Percentiles rank a stretch among this genome's conserved stretches.
phyloP scores from a whole-genome alignment of 768 basidiomycete species.

The Leucosporidium scottii region DNA sequence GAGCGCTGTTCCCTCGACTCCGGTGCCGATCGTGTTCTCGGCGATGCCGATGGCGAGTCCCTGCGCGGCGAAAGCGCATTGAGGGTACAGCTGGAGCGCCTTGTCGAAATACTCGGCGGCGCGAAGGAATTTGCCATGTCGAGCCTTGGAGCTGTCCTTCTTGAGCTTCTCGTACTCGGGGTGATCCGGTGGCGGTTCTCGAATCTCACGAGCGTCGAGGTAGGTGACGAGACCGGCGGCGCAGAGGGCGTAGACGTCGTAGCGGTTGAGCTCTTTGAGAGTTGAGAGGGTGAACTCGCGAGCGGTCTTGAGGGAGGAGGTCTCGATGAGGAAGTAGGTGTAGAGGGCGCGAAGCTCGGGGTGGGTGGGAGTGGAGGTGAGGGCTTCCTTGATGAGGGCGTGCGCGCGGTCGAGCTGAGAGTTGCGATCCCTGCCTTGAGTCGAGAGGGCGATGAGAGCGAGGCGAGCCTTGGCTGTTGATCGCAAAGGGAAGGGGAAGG shows the following conservation, averaged over 20 bases:
- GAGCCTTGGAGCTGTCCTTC: constrained; percentile 52
- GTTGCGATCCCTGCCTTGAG: constrained; percentile 51
- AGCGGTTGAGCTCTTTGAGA: constrained; percentile 73
- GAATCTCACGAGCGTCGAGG: constrained; percentile 71
- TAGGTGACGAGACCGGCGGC: constrained; percentile 83
- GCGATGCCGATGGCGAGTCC: constrained; percentile 90
- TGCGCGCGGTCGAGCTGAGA: constrained; percentile 62
- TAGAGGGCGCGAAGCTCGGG: constrained; percentile 88
- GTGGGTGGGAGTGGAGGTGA: constrained; percentile 66
- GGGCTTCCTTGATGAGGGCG: constrained; percentile 78
- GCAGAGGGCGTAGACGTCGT: constrained; percentile 85
- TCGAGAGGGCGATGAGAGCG: constrained; percentile 64
- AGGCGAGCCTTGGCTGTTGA: constrained; percentile 80
- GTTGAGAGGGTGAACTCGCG: constrained; percentile 86
- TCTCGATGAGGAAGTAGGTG: constrained; percentile 82
- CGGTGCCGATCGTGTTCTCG: constrained; percentile 73
- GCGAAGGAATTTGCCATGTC: constrained; percentile 67
- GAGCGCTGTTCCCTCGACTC: constrained; percentile 18
- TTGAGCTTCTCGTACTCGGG: constrained; percentile 26
- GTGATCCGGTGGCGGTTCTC: constrained; percentile 51
- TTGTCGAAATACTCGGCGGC: constrained; percentile 89
- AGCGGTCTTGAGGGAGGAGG: constrained; percentile 60
- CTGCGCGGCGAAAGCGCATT: constrained; percentile 87
- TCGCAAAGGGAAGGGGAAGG: no score
- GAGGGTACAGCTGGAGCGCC: constrained; percentile 72